Percentiles rank a stretch among this genome's conserved stretches.
phyloP scores from a whole-genome alignment of 495 filamentous ascomycete genomes.

The Podospora sp. region DNA sequence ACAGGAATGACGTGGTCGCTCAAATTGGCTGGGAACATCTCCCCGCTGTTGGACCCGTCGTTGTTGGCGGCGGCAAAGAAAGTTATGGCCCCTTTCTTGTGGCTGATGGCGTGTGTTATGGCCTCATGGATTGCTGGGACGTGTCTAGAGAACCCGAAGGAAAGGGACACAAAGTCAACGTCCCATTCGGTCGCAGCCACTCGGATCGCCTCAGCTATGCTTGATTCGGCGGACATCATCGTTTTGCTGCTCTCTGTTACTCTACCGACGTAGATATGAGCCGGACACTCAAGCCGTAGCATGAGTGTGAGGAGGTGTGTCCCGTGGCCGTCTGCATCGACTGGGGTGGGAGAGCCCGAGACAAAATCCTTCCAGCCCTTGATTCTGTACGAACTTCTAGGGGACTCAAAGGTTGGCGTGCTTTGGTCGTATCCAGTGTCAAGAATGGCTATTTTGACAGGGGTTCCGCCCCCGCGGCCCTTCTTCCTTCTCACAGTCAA shows the following conservation, averaged over 20 bases:
- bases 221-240: neutral
- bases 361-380: conserved; percentile 13
- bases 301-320: conserved; percentile 22
- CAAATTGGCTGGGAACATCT: conserved; percentile 22
- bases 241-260: conserved; percentile 18
- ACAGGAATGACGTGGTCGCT: conserved; percentile 14
- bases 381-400: neutral
- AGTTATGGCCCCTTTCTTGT: conserved; percentile 10
- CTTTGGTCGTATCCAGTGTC: conserved; percentile 8
- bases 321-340: conserved; percentile 24
- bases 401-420: neutral
- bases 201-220: conserved; percentile 14
- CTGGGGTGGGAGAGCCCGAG: neutral
- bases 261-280: conserved; percentile 23
- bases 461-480: neutral
- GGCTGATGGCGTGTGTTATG: neutral
- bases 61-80: conserved; percentile 18
- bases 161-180: conserved; percentile 19
- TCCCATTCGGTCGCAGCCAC: conserved; percentile 13
- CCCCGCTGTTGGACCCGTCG: conserved; percentile 14
- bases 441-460: conserved; percentile 4
- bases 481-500: neutral
- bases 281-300: conserved; percentile 12
- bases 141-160: neutral
- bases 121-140: conserved; percentile 1